These are phyloP conservation scores for Fusarium pseudoanthophilum DNA, from an alignment of 2,329 filamentous ascomycete genomes.

Conservation along the genomic window DNA sequence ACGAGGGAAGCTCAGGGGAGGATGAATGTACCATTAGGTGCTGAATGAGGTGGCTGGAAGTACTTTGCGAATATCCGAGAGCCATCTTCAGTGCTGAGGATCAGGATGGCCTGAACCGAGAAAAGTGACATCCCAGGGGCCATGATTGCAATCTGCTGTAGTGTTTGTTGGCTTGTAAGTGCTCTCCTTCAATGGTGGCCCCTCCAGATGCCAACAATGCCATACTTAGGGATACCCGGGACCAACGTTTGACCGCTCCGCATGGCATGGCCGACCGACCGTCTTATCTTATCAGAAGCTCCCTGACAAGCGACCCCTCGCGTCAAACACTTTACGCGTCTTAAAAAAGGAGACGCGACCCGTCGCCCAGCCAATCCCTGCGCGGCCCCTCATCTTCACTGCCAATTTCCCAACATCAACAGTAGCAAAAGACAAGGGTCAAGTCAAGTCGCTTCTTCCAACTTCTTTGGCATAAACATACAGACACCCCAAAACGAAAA, in stretches of 20 bases:
- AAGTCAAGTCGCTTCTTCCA: conserved; percentile 11
- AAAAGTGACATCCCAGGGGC: conserved; percentile 80
- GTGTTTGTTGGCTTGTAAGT: conserved; percentile 35
- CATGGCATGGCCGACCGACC: not conserved
- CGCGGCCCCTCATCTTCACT: conserved; percentile 41
- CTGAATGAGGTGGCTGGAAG: conserved; percentile 73
- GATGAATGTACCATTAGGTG: conserved; percentile 50
- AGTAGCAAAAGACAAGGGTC: conserved; percentile 26
- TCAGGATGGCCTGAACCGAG: conserved; percentile 80
- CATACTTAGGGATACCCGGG: conserved; percentile 39
- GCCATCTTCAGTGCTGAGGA: conserved; percentile 87
- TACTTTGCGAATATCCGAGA: conserved; percentile 95
- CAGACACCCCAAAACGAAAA: conserved; percentile 36
- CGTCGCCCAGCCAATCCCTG: conserved; percentile 42
- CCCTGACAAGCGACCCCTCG: conserved; percentile 15
- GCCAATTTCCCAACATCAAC: conserved; percentile 39
- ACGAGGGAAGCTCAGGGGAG: conserved; percentile 31
- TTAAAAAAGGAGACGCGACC: conserved; percentile 39
- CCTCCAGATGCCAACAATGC: conserved; percentile 48
- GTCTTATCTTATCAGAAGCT: conserved; percentile 7
- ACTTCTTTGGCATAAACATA: conserved; percentile 18
- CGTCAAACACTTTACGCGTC: conserved; percentile 57
- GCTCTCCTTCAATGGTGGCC: conserved; percentile 38
- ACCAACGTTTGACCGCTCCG: conserved; percentile 49
- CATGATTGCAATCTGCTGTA: conserved; percentile 59